Conservation (phyloP, 2,329 filamentous ascomycete genomes). For the Monilinia fructicola region DNA sequence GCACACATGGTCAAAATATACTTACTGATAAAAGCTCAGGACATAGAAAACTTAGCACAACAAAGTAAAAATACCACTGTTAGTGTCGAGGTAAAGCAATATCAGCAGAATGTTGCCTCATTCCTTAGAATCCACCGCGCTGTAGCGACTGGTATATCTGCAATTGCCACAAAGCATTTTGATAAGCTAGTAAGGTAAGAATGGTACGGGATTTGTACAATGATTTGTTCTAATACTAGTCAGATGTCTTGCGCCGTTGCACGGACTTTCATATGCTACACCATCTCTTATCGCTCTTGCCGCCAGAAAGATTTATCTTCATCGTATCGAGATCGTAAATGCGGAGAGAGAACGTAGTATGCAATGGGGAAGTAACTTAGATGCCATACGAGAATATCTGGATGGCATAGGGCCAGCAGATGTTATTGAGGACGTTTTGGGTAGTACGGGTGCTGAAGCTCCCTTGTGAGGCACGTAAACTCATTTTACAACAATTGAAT, state of each 20-base stretch:
- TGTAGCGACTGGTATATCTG: slow-evolving; percentile 74
- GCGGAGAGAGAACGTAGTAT: slow-evolving; percentile 79
- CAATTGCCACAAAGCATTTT: slow-evolving; percentile 76
- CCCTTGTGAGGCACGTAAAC: slow-evolving; percentile 46
- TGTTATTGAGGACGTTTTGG: slow-evolving; percentile 64
- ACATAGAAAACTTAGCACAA: slow-evolving; percentile 43
- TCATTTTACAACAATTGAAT: not conserved
- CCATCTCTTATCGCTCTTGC: slow-evolving; percentile 82
- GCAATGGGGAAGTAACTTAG: slow-evolving; percentile 84
- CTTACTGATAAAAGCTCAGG: slow-evolving; percentile 31
- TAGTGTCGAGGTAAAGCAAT: slow-evolving; percentile 76
- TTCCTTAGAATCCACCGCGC: slow-evolving; percentile 88
- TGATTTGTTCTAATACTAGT: slow-evolving; percentile 11
- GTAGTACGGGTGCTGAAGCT: slow-evolving; percentile 50
- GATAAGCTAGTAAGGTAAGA: slow-evolving; percentile 60
- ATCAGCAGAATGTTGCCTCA: slow-evolving; percentile 82
- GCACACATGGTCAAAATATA: not conserved
- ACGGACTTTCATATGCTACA: slow-evolving; percentile 76
- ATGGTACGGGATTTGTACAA: not conserved
- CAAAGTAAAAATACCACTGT: slow-evolving; percentile 59
- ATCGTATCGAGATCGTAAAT: slow-evolving; percentile 71
- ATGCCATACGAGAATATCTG: slow-evolving; percentile 66
- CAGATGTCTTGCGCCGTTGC: slow-evolving; percentile 74
- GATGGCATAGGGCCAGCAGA: slow-evolving; percentile 61
- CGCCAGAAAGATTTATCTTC: slow-evolving; percentile 81